Evolutionary conservation across 2,329 filamentous ascomycete genomes (phyloP).

Genomic region (Ophiosphaerella narmari): DNA sequence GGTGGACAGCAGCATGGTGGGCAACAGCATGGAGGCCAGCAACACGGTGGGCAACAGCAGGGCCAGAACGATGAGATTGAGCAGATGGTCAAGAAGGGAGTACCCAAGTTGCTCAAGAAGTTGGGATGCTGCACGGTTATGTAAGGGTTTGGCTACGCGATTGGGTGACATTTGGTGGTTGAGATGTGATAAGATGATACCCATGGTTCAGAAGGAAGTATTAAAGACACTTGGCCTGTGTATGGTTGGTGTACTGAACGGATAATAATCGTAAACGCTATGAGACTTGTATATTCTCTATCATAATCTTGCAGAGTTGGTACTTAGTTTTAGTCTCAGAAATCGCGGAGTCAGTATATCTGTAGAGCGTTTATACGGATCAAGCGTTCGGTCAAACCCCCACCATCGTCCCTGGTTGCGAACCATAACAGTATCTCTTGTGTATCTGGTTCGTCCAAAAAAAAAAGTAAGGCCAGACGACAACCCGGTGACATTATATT

Average conservation of each 20-base stretch:
- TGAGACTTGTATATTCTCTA: no score
- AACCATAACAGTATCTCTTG: no score
- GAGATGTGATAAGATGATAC: neutral
- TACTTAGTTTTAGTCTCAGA: no score
- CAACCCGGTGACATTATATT: no score
- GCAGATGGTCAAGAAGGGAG: conserved; percentile 63
- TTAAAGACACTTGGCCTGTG: neutral
- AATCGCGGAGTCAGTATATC: no score
- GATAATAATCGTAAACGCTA: no score
- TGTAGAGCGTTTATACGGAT: no score
- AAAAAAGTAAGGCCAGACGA: no score
- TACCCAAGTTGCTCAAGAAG: conserved; percentile 66
- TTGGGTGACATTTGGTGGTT: neutral
- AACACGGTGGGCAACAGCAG: conserved; percentile 35
- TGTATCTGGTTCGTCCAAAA: no score
- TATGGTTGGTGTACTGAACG: neutral
- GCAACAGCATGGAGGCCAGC: conserved; percentile 39
- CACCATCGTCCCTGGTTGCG: no score
- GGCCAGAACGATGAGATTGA: conserved; percentile 61
- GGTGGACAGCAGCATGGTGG: conserved; percentile 52
- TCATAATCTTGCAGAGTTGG: no score
- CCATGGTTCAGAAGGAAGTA: neutral
- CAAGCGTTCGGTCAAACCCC: neutral
- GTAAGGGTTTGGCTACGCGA: conserved; percentile 49
- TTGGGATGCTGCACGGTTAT: conserved; percentile 76